Conservation (phyloP, 208 protist species). For the Leishmania braziliensis region DNA sequence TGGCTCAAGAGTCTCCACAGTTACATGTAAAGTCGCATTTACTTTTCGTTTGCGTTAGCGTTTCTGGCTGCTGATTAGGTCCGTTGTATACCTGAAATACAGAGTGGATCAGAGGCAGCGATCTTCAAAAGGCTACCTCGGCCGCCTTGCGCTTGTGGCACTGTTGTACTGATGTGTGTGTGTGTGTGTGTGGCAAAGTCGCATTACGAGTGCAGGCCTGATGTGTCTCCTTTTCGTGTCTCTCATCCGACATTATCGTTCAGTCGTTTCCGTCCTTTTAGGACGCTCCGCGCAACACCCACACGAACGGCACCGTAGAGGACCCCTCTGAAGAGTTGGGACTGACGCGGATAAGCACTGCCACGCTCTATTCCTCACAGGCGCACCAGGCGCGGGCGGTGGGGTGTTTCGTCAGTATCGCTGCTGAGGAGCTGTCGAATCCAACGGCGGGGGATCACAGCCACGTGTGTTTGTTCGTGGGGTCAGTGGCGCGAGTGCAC, state of each 20-base stretch:
- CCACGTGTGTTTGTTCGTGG: no score
- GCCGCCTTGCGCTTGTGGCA: not conserved
- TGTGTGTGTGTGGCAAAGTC: not conserved
- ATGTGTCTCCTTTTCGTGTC: not conserved
- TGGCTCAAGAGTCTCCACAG: not conserved
- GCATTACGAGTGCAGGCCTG: not conserved
- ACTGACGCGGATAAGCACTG: not conserved
- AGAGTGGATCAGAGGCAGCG: not conserved
- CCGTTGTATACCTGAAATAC: not conserved
- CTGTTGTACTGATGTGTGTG: not conserved
- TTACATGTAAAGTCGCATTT: not conserved
- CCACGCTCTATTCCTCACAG: not conserved
- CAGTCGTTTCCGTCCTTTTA: not conserved
- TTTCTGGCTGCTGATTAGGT: no score
- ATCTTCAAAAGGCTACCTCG: not conserved
- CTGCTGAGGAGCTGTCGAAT: not conserved
- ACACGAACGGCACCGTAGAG: not conserved
- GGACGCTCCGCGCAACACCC: not conserved
- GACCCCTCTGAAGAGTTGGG: not conserved
- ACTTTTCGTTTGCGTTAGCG: not conserved
- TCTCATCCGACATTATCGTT: not conserved
- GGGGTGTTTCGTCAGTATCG: no score
- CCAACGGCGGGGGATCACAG: no score
- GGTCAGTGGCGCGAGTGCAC: not conserved
- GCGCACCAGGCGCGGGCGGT: not conserved